These are phyloP conservation scores for Phytophthora rubi DNA, from an alignment of 352 stramenopile species.

Conservation along the genomic window DNA sequence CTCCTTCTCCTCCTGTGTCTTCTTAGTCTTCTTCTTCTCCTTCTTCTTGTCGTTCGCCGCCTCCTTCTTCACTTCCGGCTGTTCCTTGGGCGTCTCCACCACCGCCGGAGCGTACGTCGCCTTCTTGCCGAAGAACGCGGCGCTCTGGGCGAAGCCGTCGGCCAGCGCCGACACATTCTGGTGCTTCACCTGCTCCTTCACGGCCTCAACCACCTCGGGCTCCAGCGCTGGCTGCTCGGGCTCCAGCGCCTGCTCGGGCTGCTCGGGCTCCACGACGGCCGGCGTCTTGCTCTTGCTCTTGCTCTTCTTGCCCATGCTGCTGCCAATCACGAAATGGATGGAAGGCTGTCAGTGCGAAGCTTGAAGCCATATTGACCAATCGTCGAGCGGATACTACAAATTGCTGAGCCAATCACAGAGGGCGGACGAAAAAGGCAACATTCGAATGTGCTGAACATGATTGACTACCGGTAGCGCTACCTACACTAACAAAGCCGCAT, in stretches of 20 bases:
- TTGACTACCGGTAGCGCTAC: neutral
- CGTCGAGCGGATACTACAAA: slow-evolving; percentile 3
- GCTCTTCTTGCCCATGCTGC: slow-evolving; percentile 51
- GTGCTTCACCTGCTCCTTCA: slow-evolving; percentile 32
- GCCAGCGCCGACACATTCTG: slow-evolving; percentile 40
- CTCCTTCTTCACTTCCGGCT: slow-evolving; percentile 15
- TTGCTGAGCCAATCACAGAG: neutral
- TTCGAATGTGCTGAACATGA: neutral
- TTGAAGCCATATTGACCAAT: slow-evolving; percentile 12
- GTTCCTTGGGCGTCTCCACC: slow-evolving; percentile 12
- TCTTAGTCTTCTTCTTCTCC: slow-evolving; percentile 16
- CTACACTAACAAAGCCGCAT: neutral
- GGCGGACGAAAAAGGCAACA: slow-evolving; percentile 8
- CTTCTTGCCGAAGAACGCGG: slow-evolving; percentile 74
- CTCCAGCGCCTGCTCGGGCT: slow-evolving; percentile 8
- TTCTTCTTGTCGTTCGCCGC: slow-evolving; percentile 5
- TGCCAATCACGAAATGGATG: slow-evolving; percentile 51
- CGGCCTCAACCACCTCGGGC: slow-evolving; percentile 26
- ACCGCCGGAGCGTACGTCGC: slow-evolving; percentile 43
- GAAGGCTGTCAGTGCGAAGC: slow-evolving; percentile 9
- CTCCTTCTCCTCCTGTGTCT: slow-evolving; percentile 16
- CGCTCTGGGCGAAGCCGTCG: slow-evolving; percentile 67
- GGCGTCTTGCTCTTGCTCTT: slow-evolving; percentile 23
- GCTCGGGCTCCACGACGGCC: slow-evolving; percentile 6
- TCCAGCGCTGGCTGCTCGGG: slow-evolving; percentile 16